Percentiles rank a stretch among this genome's conserved stretches.
Evolutionary conservation across 176 grass and related monocot species (phyloP).

Genomic region (Oryza glumipatula): DNA sequence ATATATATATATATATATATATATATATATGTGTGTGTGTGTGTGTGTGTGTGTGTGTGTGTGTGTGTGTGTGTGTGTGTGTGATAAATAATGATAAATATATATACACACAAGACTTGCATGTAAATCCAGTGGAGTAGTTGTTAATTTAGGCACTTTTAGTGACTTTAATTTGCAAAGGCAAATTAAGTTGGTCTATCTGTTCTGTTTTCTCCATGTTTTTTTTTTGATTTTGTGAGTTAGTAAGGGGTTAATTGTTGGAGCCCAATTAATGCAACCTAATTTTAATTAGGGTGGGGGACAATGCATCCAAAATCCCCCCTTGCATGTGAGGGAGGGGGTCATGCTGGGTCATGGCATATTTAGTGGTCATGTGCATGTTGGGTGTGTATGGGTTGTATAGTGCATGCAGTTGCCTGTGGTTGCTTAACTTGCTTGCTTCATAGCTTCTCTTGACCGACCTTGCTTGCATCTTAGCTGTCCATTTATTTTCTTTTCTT

Average conservation of each 20-base stretch:
- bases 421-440: background rate
- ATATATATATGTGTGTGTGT: background rate
- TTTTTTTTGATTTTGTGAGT: background rate
- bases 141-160: background rate
- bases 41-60: background rate
- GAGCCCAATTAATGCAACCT: background rate
- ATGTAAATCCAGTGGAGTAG: background rate
- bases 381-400: slow-evolving; percentile 8
- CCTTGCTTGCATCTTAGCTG: background rate
- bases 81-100: background rate
- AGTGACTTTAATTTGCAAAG: background rate
- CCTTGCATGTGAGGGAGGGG: slow-evolving; percentile 42
- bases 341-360: slow-evolving; percentile 30
- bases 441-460: background rate
- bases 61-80: too few species aligned
- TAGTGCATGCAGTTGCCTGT: background rate
- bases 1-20: background rate
- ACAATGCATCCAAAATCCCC: background rate
- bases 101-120: background rate
- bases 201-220: background rate
- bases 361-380: slow-evolving; percentile 49
- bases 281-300: background rate
- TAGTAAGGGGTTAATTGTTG: background rate
- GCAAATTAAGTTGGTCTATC: background rate
- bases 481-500: background rate